Conservation (phyloP, 805 yeast genomes). For the Wickerhamomyces mucosus region DNA sequence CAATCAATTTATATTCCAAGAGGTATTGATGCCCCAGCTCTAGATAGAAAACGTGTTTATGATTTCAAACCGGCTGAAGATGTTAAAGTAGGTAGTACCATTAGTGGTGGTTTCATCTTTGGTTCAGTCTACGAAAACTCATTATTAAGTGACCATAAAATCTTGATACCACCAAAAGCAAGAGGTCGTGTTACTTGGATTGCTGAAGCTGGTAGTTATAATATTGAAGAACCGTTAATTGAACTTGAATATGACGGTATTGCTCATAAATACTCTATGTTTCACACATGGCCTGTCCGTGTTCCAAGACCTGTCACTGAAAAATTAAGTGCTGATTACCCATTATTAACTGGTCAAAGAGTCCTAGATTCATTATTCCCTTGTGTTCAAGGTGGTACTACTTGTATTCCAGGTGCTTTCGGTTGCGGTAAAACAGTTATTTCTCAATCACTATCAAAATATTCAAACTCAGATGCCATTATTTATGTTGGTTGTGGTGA, state of each 20-base stretch:
- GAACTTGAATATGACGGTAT: slow-evolving; percentile 95
- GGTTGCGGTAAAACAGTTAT: slow-evolving; percentile 99
- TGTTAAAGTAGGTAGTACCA: slow-evolving; percentile 89
- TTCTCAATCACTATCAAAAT: slow-evolving; percentile 94
- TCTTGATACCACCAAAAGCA: slow-evolving; percentile 94
- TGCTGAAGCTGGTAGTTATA: slow-evolving; percentile 86
- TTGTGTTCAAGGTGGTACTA: slow-evolving; percentile 99
- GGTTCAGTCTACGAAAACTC: slow-evolving; percentile 95
- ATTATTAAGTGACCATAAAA: slow-evolving; percentile 83
- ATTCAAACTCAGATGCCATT: slow-evolving; percentile 94
- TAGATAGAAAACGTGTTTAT: slow-evolving; percentile 71
- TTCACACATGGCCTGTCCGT: slow-evolving; percentile 99
- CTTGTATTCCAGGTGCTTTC: slow-evolving; percentile 99
- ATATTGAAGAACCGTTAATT: slow-evolving; percentile 78
- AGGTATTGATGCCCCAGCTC: slow-evolving; percentile 96
- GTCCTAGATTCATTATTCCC: slow-evolving; percentile 97
- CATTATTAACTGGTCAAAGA: slow-evolving; percentile 97
- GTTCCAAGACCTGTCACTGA: slow-evolving; percentile 98
- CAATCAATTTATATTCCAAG: slow-evolving; percentile 96
- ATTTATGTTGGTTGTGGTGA: slow-evolving; percentile 95
- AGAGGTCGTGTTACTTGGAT: slow-evolving; percentile 91
- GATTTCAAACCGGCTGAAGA: slow-evolving; percentile 69
- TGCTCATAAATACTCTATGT: slow-evolving; percentile 76
- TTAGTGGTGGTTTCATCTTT: slow-evolving; percentile 95
- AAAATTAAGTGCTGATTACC: slow-evolving; percentile 87